Evolutionary conservation across 2,329 filamentous ascomycete species (phyloP).

Genomic region (Dactylonectria estremocensis): DNA sequence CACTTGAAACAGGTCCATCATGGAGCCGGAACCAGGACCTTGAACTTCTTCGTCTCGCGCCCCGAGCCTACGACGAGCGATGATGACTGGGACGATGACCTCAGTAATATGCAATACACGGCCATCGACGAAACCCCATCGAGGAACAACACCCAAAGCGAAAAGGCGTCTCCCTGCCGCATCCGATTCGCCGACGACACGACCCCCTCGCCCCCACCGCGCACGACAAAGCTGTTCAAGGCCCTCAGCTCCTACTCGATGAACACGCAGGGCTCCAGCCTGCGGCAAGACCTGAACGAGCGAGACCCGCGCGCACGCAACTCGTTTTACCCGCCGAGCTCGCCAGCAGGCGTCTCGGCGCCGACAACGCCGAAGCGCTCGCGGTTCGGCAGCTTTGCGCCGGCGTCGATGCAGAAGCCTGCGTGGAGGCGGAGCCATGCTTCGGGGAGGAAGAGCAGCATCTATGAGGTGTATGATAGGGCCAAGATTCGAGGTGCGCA

Average conservation of each 20-base stretch:
- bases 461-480: conserved; percentile 28
- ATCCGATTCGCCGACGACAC: not conserved
- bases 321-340: not conserved
- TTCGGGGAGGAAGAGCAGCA: conserved; percentile 8
- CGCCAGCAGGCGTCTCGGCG: not conserved
- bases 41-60: not conserved
- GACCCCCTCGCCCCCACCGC: too few relatives aligned
- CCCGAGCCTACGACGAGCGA: not conserved
- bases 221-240: not conserved
- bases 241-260: not conserved
- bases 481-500: conserved; percentile 19
- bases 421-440: not conserved
- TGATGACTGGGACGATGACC: not conserved
- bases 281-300: not conserved
- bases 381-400: not conserved
- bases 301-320: not conserved
- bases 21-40: not conserved
- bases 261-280: not conserved
- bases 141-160: not conserved
- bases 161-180: not conserved
- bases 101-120: too few relatives aligned
- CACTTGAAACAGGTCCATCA: not conserved
- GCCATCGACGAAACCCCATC: not conserved
- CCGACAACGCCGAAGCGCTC: not conserved
- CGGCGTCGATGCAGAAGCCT: not conserved